A percentile compares a stretch with the other conserved stretches of the same genome.
phyloP scores from a whole-genome alignment of 768 basidiomycete genomes.

The Calocybe indica region DNA sequence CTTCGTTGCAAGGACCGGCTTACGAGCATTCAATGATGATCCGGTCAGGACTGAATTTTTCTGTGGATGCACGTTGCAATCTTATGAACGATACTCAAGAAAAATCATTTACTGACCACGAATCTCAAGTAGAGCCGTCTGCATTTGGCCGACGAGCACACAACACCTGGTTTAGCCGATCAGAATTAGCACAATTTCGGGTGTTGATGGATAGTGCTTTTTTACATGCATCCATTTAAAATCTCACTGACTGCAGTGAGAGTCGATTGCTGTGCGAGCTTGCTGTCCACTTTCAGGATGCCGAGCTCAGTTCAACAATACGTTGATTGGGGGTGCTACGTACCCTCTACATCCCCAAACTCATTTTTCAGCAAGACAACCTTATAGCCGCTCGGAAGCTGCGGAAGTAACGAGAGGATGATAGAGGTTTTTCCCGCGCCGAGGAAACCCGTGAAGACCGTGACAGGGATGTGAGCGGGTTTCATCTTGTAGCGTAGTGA shows the following conservation, averaged over 20 bases:
- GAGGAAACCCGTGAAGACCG: slow-evolving; percentile 93
- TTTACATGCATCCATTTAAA: slow-evolving; percentile 92
- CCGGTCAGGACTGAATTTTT: slow-evolving; percentile 80
- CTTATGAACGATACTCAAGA: not conserved
- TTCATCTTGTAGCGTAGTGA: not conserved
- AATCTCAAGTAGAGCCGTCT: slow-evolving; percentile 85
- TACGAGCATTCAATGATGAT: slow-evolving; percentile 96
- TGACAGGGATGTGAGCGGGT: slow-evolving; percentile 63
- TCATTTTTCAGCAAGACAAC: slow-evolving; percentile 94
- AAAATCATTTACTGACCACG: slow-evolving; percentile 39
- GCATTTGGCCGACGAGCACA: slow-evolving; percentile 92
- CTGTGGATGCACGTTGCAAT: slow-evolving; percentile 25
- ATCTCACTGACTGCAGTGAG: slow-evolving; percentile 90
- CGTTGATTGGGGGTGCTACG: slow-evolving; percentile 2
- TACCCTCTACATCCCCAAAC: slow-evolving; percentile 90
- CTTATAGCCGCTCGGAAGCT: slow-evolving; percentile 80
- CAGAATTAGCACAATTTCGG: not conserved
- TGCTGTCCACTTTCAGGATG: slow-evolving; percentile 62
- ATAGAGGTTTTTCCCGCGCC: slow-evolving; percentile 78
- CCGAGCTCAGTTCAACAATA: not conserved
- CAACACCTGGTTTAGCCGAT: slow-evolving; percentile 58
- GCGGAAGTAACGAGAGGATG: slow-evolving; percentile 78
- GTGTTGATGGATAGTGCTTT: not conserved
- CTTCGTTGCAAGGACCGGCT: slow-evolving; percentile 15
- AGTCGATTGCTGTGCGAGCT: slow-evolving; percentile 80